A percentile compares a stretch with the other conserved stretches of the same genome.
phyloP scores from a whole-genome alignment of 1,139 yeast species.

The Blastobotrys aristatus region DNA sequence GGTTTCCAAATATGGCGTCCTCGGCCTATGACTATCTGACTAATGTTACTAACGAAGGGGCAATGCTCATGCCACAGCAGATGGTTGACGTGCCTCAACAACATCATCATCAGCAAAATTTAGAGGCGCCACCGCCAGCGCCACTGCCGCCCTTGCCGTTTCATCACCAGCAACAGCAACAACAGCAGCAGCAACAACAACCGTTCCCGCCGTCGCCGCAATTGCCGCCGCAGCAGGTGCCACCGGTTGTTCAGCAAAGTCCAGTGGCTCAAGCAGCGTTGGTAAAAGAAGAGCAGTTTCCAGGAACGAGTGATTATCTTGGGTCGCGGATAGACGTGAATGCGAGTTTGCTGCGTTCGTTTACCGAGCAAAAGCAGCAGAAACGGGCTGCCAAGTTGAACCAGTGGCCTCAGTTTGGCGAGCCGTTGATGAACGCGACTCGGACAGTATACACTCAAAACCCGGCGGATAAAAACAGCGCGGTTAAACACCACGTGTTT shows the following conservation, averaged over 20 bases:
- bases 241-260: not conserved
- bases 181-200: not conserved
- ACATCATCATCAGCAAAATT: not conserved
- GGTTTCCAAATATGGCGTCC: constrained; percentile 13
- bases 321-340: constrained; percentile 13
- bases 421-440: constrained; percentile 11
- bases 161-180: not conserved
- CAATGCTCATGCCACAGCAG: not conserved
- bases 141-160: not conserved
- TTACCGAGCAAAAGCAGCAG: constrained; percentile 8
- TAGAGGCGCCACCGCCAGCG: not conserved
- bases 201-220: not conserved
- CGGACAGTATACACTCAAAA: constrained; percentile 14
- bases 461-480: constrained; percentile 10
- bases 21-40: constrained; percentile 16
- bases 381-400: not conserved
- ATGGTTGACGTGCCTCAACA: constrained; percentile 4
- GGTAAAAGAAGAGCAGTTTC: not conserved
- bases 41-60: constrained; percentile 1
- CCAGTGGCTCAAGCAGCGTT: not conserved
- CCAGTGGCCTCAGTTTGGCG: not conserved
- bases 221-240: not conserved
- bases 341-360: constrained; percentile 9
- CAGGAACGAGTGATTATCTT: constrained; percentile 9
- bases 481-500: constrained; percentile 16